phyloP scores from a whole-genome alignment of 1,139 yeast species.

The Taphrina populina region DNA sequence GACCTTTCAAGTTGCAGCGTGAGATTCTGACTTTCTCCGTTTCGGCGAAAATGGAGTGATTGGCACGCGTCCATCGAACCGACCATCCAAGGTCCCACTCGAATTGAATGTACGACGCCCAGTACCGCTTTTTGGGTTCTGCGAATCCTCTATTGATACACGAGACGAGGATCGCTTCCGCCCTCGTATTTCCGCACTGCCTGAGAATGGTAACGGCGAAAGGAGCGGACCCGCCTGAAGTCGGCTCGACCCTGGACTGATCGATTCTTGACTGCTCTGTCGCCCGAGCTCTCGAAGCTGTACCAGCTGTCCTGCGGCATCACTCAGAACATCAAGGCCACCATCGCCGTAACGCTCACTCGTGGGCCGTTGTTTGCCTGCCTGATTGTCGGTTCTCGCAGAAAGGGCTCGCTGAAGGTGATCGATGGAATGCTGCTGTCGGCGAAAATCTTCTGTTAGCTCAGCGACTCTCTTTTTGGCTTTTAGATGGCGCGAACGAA shows the following conservation, averaged over 20 bases:
- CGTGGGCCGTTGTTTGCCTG: not conserved
- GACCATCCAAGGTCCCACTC: too few species aligned
- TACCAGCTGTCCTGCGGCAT: constrained; percentile 26
- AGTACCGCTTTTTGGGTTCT: too few species aligned
- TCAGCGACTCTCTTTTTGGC: constrained; percentile 21
- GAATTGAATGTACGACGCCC: constrained; percentile 8
- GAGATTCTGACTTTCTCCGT: too few species aligned
- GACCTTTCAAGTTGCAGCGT: too few species aligned
- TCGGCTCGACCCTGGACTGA: constrained; percentile 1
- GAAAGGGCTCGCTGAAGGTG: constrained; percentile 27
- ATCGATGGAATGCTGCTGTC: constrained; percentile 21
- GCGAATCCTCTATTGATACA: not conserved
- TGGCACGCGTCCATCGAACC: not conserved
- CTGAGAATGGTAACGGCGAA: constrained; percentile 5
- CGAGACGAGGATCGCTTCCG: too few species aligned
- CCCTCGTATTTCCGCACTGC: too few species aligned
- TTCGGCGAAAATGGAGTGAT: constrained; percentile 10
- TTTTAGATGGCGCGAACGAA: constrained; percentile 22
- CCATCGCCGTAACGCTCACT: not conserved
- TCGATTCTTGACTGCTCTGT: constrained; percentile 1
- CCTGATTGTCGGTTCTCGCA: not conserved
- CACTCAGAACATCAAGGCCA: constrained; percentile 28
- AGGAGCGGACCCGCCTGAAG: constrained; percentile 6
- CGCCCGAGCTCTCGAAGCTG: constrained; percentile 21
- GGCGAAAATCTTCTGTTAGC: constrained; percentile 12